Evolutionary conservation across 768 basidiomycete genomes (phyloP), one percentile per base, ranked within the genome.

Genomic region (Harrya chromipes): DNA sequence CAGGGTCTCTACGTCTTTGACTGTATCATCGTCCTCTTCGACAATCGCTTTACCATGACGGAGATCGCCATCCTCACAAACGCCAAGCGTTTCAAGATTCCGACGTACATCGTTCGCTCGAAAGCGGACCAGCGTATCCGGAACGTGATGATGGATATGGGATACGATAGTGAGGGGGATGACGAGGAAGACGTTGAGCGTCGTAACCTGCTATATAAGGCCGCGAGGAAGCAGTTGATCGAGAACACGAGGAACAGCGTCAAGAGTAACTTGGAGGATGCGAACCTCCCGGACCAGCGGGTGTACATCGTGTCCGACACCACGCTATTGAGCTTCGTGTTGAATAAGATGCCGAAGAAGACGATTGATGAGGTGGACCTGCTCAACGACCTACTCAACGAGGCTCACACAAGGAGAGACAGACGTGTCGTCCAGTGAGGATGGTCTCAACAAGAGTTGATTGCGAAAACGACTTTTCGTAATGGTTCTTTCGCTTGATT

Each of bases 31-130:
- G 56, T 72, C 2, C 40, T 71, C 17, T 63, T 69, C 36, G 62
- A 64, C 51, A 64, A 65, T 43, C 64, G 71, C 0, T 68, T 72
- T 49, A 68, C 68, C 0, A 57, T 55, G 54, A 69, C 69, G 5
- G 70, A 69, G 13, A 48, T 64, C 6, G 67, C 67, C 9, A 65
- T 72, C 46, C 62, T 72, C 27, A 46, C 49, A 7, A 67, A 66
- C 46, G 65, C 62, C 46, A 56, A 45, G 24, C 59, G 56, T 3
- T 70, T 63, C 55, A 55, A 62, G 0, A 70, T 72, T 26, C 69
- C 72, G n/a, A 59, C 60, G 0, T 67, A 64, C 40, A 66, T 72
- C 31, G 66, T 71, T 21, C 70, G 26, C 5, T 27, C 71, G 14
- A 70, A 73, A 43, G 61, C 71, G 0, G 69, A 71, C 44, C 63